Evolutionary conservation across 2,329 filamentous ascomycete genomes (phyloP), one percentile per base, ranked within the genome.

Genomic region (Botryosphaeria agaves): DNA sequence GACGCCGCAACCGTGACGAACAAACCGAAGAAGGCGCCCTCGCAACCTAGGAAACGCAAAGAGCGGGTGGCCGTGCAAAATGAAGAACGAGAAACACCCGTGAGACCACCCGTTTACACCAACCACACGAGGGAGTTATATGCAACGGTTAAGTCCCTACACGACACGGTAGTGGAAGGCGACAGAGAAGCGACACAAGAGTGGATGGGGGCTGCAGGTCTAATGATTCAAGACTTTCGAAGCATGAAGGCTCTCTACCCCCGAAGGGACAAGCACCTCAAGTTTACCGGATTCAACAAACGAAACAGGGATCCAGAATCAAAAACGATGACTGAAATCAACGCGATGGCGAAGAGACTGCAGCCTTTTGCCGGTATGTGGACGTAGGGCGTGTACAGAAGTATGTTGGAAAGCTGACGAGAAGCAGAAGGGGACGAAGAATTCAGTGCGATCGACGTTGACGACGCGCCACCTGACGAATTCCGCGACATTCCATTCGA

Each of bases 401-500:
- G n/a, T n/a, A n/a, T n/a, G n/a, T n/a, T n/a, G n/a, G n/a, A n/a
- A n/a, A n/a, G n/a, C n/a, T n/a, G n/a, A n/a, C n/a, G n/a, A n/a
- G n/a, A n/a, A n/a, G n/a, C 48, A 5, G 36, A 35, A 6, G 34
- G 41, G 5, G 26, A 36, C 4, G 38, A 35, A 27, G 46, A 44
- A 11, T 49, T 32, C 3, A 17, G 18, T 7, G 21, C 18, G 12
- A 32, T 31, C 15, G 37, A 40, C 18, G 24, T 18, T 7, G 5
- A 14, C 26, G 15, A 27, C 15, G 26, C 14, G 11, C 12, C 63
- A 21, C 67, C 68, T 2, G 52, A 52, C 28, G 61, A 66, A 35
- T 85, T 83, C 46, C 76, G 82, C 40, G 79, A 78, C 5, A 80
- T 95, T 28, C 61, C 73, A 0, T 93, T 95, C 46, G 64, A 75